These are phyloP conservation scores for Cystobasidium onofrii DNA, from an alignment of 768 basidiomycete species.

Conservation along the genomic window DNA sequence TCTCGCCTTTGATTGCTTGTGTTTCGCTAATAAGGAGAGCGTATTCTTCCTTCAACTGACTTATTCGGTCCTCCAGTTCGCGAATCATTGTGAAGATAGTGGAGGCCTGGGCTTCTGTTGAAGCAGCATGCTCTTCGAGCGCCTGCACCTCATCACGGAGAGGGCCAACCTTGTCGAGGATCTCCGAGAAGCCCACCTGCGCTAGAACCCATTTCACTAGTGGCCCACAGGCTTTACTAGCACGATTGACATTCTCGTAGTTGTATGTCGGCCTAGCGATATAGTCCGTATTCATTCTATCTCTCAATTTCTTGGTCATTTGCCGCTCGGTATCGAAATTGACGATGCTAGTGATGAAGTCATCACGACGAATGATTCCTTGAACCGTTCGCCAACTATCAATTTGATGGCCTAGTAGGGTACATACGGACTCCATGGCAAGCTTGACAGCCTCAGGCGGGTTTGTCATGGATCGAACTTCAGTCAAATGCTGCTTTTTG, in stretches of 20 bases:
- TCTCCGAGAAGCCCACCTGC: slow-evolving; percentile 93
- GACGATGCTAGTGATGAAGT: slow-evolving; percentile 91
- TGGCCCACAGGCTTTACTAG: slow-evolving; percentile 93
- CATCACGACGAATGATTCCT: slow-evolving; percentile 86
- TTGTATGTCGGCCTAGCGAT: slow-evolving; percentile 82
- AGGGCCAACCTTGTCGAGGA: slow-evolving; percentile 92
- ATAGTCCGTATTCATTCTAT: slow-evolving; percentile 86
- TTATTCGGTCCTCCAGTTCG: slow-evolving; percentile 86
- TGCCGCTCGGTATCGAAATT: slow-evolving; percentile 84
- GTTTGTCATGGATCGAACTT: slow-evolving; percentile 96
- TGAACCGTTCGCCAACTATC: slow-evolving; percentile 96
- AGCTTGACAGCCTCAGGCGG: slow-evolving; percentile 95
- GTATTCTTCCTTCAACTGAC: slow-evolving; percentile 91
- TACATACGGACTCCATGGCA: slow-evolving; percentile 98
- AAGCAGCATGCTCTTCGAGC: slow-evolving; percentile 81
- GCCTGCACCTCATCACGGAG: slow-evolving; percentile 90
- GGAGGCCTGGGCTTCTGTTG: slow-evolving; percentile 85
- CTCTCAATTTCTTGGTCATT: slow-evolving; percentile 81
- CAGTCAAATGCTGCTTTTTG: slow-evolving; percentile 86
- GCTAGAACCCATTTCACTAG: slow-evolving; percentile 97
- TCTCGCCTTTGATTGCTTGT: slow-evolving; percentile 91
- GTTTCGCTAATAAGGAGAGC: slow-evolving; percentile 92
- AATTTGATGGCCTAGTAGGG: slow-evolving; percentile 88
- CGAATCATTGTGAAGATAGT: slow-evolving; percentile 85
- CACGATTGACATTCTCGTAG: slow-evolving; percentile 88